Evolutionary conservation across 768 basidiomycete species (phyloP).

Genomic region (Porpolomopsis calyptriformis): DNA sequence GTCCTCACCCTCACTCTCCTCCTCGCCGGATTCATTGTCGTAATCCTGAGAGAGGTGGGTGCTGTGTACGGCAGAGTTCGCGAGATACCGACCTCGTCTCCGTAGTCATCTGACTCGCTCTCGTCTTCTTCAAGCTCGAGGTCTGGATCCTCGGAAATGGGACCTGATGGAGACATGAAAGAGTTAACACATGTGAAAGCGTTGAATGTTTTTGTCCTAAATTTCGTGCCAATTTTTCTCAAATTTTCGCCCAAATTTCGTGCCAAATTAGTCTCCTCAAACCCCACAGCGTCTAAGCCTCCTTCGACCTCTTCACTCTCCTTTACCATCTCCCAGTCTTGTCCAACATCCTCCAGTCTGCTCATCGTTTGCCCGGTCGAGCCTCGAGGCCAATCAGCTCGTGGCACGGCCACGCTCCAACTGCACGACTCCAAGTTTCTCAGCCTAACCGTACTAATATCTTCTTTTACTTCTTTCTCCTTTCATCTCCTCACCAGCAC

Average conservation of each 20-base stretch:
- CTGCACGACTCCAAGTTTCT: constrained; percentile 1
- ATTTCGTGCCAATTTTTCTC: no score
- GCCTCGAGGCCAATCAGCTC: constrained; percentile 4
- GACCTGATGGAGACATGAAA: constrained; percentile 9
- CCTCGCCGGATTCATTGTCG: constrained; percentile 18
- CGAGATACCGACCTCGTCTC: constrained; percentile 7
- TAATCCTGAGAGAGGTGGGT: constrained; percentile 19
- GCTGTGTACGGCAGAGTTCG: not conserved
- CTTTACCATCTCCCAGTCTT: constrained; percentile 2
- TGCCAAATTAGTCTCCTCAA: no score
- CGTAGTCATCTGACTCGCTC: constrained; percentile 12
- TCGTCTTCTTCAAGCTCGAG: constrained; percentile 11
- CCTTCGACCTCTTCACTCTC: no score
- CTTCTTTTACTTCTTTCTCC: not conserved
- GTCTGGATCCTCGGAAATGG: constrained; percentile 8
- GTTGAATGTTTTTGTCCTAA: not conserved
- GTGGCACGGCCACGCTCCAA: constrained; percentile 2
- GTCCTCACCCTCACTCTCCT: constrained; percentile 20
- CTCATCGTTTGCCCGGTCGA: not conserved
- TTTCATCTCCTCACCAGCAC: not conserved
- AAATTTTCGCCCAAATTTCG: no score
- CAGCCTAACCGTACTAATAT: not conserved
- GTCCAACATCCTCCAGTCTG: not conserved
- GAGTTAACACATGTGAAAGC: no score
- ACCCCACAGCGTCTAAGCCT: no score